Evolutionary conservation across 495 filamentous ascomycete species (phyloP).

Genomic region (Oidiodendron maius): DNA sequence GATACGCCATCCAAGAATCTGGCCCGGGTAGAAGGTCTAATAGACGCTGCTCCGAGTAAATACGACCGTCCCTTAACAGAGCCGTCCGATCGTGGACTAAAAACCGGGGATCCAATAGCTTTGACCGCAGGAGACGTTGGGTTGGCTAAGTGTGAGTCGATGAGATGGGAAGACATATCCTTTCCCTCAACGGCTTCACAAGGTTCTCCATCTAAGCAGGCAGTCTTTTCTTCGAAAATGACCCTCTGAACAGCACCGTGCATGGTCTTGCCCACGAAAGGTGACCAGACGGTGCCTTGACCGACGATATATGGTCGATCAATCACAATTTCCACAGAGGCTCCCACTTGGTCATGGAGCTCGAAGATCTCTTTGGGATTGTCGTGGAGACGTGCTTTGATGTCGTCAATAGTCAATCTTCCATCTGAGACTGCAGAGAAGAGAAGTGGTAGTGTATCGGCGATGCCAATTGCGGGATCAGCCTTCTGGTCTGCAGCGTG

Average conservation of each 20-base stretch:
- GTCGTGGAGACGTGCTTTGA: slow-evolving; percentile 65
- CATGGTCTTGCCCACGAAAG: slow-evolving; percentile 66
- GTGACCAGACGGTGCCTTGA: slow-evolving; percentile 59
- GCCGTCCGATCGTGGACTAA: slow-evolving; percentile 28
- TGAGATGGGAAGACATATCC: slow-evolving; percentile 71
- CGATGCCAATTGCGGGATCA: slow-evolving; percentile 59
- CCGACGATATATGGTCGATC: slow-evolving; percentile 55
- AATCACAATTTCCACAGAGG: slow-evolving; percentile 71
- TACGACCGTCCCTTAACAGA: slow-evolving; percentile 14
- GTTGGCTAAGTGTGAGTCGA: slow-evolving; percentile 46
- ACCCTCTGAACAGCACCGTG: slow-evolving; percentile 72
- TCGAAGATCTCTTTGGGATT: slow-evolving; percentile 85
- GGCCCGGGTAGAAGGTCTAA: slow-evolving; percentile 21
- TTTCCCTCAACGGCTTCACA: slow-evolving; percentile 54
- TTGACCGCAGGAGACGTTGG: slow-evolving; percentile 47
- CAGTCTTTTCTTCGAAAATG: slow-evolving; percentile 69
- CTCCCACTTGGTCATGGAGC: slow-evolving; percentile 74
- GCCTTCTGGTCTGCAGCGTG: slow-evolving; percentile 41
- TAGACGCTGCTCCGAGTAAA: slow-evolving; percentile 19
- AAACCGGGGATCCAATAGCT: slow-evolving; percentile 33
- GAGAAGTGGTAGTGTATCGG: slow-evolving; percentile 70
- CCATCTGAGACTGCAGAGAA: slow-evolving; percentile 75
- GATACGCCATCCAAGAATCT: slow-evolving; percentile 19
- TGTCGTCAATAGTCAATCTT: slow-evolving; percentile 66
- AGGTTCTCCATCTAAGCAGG: slow-evolving; percentile 68